Conservation (phyloP, 768 basidiomycete species). For the Tylopilus intermedius region DNA sequence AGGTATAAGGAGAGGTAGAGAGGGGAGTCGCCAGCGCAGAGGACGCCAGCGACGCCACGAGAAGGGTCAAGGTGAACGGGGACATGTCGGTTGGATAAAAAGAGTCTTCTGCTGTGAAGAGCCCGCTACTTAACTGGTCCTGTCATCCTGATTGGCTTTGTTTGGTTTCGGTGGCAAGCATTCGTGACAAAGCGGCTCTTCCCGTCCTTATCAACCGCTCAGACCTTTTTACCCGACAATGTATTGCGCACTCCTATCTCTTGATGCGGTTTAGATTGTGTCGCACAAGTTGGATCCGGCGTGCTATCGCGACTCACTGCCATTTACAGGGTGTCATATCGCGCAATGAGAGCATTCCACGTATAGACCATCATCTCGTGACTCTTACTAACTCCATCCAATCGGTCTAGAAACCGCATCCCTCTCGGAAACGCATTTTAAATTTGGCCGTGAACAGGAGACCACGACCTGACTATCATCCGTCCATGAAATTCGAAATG, state of each 20-base stretch:
- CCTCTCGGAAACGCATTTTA: too few relatives aligned
- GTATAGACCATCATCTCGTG: too few relatives aligned
- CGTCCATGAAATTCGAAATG: neutral
- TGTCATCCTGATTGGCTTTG: slow-evolving; percentile 18
- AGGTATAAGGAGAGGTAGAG: slow-evolving; percentile 37
- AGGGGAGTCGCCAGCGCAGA: slow-evolving; percentile 38
- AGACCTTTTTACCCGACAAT: neutral
- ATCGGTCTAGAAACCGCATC: too few relatives aligned
- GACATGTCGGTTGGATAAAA: slow-evolving; percentile 31
- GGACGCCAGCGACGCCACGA: slow-evolving; percentile 37
- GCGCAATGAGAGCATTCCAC: neutral
- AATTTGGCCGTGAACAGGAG: neutral
- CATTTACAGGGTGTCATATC: neutral
- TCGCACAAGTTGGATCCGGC: neutral
- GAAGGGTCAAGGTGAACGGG: slow-evolving; percentile 29
- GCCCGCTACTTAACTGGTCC: slow-evolving; percentile 24
- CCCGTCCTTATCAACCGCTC: too few relatives aligned
- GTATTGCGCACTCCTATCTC: neutral
- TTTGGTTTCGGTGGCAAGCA: slow-evolving; percentile 27
- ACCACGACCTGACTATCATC: neutral
- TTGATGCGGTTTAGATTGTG: neutral
- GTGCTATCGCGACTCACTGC: neutral
- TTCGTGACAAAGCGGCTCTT: too few relatives aligned
- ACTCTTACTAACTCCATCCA: too few relatives aligned
- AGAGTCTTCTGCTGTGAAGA: slow-evolving; percentile 1